Conservation (phyloP, 73 alveolate genomes). For the Diophrys appendiculata region DNA sequence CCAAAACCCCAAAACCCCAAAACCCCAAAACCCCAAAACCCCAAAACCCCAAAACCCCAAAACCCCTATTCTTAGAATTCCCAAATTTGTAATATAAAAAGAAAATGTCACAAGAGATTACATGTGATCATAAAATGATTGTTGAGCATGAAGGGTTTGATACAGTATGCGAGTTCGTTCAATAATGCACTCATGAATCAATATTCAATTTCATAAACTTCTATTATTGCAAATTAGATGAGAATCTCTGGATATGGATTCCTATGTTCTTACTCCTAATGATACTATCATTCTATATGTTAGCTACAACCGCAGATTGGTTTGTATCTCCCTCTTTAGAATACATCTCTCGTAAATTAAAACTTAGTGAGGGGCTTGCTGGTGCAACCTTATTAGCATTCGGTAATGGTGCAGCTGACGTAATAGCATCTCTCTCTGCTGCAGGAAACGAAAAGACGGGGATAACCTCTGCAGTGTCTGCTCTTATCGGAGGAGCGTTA, state of each 20-base stretch:
- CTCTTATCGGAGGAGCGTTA: conserved; percentile 19
- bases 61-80: too few relatives aligned
- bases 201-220: neutral
- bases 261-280: conserved; percentile 8
- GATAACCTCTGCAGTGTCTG: conserved; percentile 5
- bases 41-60: too few relatives aligned
- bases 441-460: conserved; percentile 63
- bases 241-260: neutral
- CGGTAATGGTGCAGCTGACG: conserved; percentile 99
- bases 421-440: conserved; percentile 92
- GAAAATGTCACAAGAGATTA: too few relatives aligned
- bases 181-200: neutral
- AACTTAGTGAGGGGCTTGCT: conserved; percentile 68
- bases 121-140: too few relatives aligned
- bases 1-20: too few relatives aligned
- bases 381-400: conserved; percentile 95
- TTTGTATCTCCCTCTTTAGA: conserved; percentile 74
- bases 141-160: too few relatives aligned
- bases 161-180: conserved; percentile 3
- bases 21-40: too few relatives aligned
- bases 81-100: too few relatives aligned
- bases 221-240: conserved; percentile 10
- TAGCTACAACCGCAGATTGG: conserved; percentile 79
- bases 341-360: conserved; percentile 34
- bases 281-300: conserved; percentile 24